phyloP scores from a whole-genome alignment of 371 early-diverging fungal genomes.

The Mortierella sp. region DNA sequence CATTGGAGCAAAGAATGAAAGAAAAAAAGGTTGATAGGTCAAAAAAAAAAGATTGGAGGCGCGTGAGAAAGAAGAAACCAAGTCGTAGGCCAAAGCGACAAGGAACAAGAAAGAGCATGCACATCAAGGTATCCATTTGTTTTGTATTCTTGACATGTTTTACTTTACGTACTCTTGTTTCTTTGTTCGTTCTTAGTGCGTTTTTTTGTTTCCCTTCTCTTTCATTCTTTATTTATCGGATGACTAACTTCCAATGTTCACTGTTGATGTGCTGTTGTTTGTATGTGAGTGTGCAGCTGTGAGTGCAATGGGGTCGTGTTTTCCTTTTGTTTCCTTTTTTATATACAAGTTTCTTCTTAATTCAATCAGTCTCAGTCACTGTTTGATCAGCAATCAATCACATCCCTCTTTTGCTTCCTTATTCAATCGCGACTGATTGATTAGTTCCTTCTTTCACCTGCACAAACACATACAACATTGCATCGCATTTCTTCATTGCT shows the following conservation, averaged over 20 bases:
- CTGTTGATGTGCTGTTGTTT: not conserved
- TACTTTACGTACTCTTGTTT: not conserved
- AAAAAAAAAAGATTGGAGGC: not conserved
- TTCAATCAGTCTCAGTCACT: not conserved
- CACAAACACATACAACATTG: not conserved
- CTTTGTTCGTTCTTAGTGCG: not conserved
- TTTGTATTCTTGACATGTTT: not conserved
- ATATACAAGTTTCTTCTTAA: not conserved
- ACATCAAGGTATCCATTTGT: not conserved
- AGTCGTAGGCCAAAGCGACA: not conserved
- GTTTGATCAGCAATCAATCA: not conserved
- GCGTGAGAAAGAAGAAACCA: not conserved
- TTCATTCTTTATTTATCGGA: constrained; percentile 19
- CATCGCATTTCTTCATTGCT: too few species aligned
- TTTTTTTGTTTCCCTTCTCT: not conserved
- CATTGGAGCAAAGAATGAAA: not conserved
- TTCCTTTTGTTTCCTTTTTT: not conserved
- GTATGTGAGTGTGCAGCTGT: not conserved
- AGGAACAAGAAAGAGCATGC: not conserved
- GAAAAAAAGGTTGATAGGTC: not conserved
- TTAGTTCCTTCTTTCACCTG: not conserved
- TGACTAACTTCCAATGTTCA: constrained; percentile 18
- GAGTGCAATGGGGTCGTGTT: not conserved
- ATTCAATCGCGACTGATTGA: not conserved
- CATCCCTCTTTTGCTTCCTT: not conserved